phyloP scores from a whole-genome alignment of 2,329 filamentous ascomycete genomes.

The Niveomyces coronatus region DNA sequence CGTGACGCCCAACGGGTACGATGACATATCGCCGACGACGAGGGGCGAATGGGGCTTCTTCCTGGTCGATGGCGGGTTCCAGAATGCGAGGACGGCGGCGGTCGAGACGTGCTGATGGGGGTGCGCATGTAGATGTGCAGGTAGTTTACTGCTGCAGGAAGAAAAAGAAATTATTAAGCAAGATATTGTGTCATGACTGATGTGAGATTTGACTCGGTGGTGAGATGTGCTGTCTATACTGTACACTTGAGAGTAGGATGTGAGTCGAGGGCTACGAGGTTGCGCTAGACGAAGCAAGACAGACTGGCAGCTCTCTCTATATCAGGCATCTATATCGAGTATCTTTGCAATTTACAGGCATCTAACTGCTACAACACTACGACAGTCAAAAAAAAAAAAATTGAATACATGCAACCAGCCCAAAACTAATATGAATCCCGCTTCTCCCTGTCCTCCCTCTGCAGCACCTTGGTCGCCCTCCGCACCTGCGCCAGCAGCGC shows the following conservation, averaged over 20 bases:
- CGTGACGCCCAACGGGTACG: constrained; percentile 47
- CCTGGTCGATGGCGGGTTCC: constrained; percentile 38
- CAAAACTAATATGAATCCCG: background rate
- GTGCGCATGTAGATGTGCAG: too few species aligned
- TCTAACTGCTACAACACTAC: too few species aligned
- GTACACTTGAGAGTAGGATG: too few species aligned
- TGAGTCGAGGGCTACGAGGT: too few species aligned
- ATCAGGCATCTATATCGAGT: too few species aligned
- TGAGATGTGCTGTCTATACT: too few species aligned
- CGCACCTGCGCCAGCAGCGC: constrained; percentile 4
- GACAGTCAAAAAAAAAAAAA: background rate
- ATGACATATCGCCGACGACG: constrained; percentile 53
- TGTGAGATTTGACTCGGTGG: too few species aligned
- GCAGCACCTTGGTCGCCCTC: constrained; percentile 1
- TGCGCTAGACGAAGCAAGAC: too few species aligned
- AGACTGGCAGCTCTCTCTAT: too few species aligned
- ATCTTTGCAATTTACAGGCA: background rate
- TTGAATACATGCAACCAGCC: background rate
- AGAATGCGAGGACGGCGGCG: constrained; percentile 33
- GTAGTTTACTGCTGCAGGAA: too few species aligned
- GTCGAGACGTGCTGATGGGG: constrained; percentile 39
- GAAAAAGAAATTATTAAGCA: too few species aligned
- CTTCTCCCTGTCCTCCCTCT: constrained; percentile 1
- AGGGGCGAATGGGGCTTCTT: constrained; percentile 53
- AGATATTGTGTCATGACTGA: too few species aligned